Evolutionary conservation across 83 land plant genomes (phyloP).

Genomic region (Picea abies): DNA sequence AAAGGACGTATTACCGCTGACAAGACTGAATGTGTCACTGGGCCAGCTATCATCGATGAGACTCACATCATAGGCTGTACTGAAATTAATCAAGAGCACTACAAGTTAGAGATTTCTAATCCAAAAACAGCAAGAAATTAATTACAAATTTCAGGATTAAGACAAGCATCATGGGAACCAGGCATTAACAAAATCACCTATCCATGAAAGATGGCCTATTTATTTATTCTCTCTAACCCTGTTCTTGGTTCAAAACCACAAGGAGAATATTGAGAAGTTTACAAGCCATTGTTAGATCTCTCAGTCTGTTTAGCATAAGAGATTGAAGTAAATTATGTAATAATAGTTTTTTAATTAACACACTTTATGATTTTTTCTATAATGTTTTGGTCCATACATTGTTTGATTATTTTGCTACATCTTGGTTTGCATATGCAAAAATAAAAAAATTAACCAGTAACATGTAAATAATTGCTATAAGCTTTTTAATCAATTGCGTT

Average conservation of each 20-base stretch:
- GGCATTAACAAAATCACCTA: neutral
- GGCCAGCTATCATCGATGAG: constrained; percentile 88
- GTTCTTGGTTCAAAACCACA: neutral
- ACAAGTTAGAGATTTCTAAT: neutral
- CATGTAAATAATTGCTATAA: no score
- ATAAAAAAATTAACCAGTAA: no score
- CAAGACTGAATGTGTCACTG: constrained; percentile 56
- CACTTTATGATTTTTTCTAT: neutral
- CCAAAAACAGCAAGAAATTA: neutral
- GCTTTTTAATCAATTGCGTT: no score
- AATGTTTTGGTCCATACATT: neutral
- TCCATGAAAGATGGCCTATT: neutral
- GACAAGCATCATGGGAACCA: neutral
- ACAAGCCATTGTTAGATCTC: neutral
- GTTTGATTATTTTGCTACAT: neutral
- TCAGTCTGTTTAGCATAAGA: neutral
- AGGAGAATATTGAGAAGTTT: neutral
- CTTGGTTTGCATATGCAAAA: neutral
- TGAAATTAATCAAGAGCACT: constrained; percentile 24
- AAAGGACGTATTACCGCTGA: constrained; percentile 74
- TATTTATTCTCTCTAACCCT: neutral
- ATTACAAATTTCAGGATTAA: neutral
- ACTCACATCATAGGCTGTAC: constrained; percentile 91
- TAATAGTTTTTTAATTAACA: neutral
- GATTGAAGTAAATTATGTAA: neutral